Evolutionary conservation across 495 filamentous ascomycete genomes (phyloP).

Genomic region (Penicillium diatomitis): DNA sequence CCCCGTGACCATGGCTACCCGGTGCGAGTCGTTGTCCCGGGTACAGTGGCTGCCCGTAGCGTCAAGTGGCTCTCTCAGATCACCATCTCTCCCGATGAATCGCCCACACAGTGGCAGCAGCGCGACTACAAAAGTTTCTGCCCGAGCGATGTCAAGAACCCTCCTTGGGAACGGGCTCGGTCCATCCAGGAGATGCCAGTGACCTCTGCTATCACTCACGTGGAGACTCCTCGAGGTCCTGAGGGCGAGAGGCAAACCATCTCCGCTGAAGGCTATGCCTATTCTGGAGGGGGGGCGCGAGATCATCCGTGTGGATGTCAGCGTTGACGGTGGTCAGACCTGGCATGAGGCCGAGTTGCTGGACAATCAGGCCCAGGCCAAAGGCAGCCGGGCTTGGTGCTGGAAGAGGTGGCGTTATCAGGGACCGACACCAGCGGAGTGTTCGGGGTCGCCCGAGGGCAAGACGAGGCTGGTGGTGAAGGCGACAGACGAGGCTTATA

Average conservation of each 20-base stretch:
- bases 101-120: slow-evolving; percentile 1
- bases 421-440: not conserved
- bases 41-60: not conserved
- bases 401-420: not conserved
- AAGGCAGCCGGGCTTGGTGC: not conserved
- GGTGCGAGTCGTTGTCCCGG: slow-evolving; percentile 1
- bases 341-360: slow-evolving; percentile 1
- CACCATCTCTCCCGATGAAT: not conserved
- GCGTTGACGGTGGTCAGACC: not conserved
- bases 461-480: not conserved
- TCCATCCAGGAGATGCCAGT: slow-evolving; percentile 1
- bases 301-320: slow-evolving; percentile 5
- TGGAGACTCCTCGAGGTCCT: not conserved
- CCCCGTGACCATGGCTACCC: slow-evolving; percentile 2
- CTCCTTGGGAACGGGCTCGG: not conserved
- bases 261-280: slow-evolving; percentile 2
- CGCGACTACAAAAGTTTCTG: slow-evolving; percentile 3
- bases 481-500: slow-evolving; percentile 1
- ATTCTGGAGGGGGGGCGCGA: slow-evolving; percentile 1
- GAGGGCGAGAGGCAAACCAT: not conserved
- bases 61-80: slow-evolving; percentile 1
- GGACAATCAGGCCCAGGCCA: not conserved
- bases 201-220: not conserved
- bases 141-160: not conserved
- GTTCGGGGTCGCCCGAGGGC: not conserved